Percentiles rank a stretch among this genome's conserved stretches.
phyloP scores from a whole-genome alignment of 1,284 basidiomycete genomes.

The Ustilago bromivora region DNA sequence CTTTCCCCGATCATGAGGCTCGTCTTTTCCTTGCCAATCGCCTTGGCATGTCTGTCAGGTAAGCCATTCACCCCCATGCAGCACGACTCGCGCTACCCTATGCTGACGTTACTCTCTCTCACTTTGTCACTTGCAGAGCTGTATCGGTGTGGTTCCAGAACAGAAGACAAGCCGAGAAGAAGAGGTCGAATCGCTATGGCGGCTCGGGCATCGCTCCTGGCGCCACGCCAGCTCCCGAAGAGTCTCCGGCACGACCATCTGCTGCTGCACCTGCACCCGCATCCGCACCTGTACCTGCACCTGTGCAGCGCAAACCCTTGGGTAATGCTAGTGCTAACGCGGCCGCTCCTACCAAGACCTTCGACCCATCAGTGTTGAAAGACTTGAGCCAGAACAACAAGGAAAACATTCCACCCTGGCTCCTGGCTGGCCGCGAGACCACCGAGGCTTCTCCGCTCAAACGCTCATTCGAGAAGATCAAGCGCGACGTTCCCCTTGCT shows the following conservation, averaged over 20 bases:
- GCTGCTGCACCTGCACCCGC: background rate
- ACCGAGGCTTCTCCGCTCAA: constrained; percentile 1
- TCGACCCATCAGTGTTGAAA: constrained; percentile 24
- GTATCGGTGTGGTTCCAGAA: constrained; percentile 69
- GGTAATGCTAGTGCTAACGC: constrained; percentile 32
- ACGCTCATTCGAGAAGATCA: constrained; percentile 27
- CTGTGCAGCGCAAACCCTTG: constrained; percentile 31
- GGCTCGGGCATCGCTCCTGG: constrained; percentile 36
- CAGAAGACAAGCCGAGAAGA: constrained; percentile 67
- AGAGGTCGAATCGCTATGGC: constrained; percentile 61
- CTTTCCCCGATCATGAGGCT: constrained; percentile 63
- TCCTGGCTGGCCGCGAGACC: constrained; percentile 10
- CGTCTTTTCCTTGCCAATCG: constrained; percentile 57
- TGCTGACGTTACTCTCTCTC: constrained; percentile 8
- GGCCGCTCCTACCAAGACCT: constrained; percentile 8
- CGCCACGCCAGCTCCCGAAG: constrained; percentile 12
- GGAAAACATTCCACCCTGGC: constrained; percentile 54
- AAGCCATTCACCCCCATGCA: constrained; percentile 14
- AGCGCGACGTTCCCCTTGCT: constrained; percentile 25
- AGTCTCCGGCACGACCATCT: constrained; percentile 1
- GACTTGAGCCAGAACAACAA: constrained; percentile 48
- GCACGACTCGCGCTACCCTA: background rate
- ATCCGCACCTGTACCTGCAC: background rate
- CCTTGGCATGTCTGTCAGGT: constrained; percentile 63
- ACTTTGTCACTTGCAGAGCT: constrained; percentile 22